phyloP scores from a whole-genome alignment of 1,139 yeast species.

The Kodamaea arcana region DNA sequence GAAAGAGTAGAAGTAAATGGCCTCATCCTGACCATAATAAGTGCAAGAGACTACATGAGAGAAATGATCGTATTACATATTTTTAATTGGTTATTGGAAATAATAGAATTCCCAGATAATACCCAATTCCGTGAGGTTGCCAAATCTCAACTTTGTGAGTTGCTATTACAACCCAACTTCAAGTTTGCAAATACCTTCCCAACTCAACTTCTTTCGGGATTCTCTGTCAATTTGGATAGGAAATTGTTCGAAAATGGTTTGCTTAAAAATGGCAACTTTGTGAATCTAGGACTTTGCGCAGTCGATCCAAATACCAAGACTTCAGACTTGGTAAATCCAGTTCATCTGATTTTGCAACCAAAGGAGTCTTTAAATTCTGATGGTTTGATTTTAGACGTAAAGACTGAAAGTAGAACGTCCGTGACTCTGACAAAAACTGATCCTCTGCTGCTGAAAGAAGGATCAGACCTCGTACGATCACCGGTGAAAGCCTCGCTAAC shows the following conservation, averaged over 20 bases:
- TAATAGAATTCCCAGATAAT: slow-evolving; percentile 29
- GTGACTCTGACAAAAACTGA: no score
- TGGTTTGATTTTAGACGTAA: no score
- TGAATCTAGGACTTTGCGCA: slow-evolving; percentile 18
- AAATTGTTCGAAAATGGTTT: slow-evolving; percentile 31
- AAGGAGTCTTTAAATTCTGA: not conserved
- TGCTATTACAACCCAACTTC: slow-evolving; percentile 28
- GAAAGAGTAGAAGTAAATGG: slow-evolving; percentile 44
- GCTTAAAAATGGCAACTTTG: slow-evolving; percentile 22
- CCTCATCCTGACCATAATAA: slow-evolving; percentile 51
- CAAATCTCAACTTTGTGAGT: slow-evolving; percentile 20
- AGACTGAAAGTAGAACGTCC: no score
- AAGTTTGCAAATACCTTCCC: slow-evolving; percentile 27
- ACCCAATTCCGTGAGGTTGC: slow-evolving; percentile 23
- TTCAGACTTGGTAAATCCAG: slow-evolving; percentile 12
- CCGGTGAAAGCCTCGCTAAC: not conserved
- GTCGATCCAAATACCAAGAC: not conserved
- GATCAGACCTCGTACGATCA: no score
- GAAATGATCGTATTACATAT: slow-evolving; percentile 43
- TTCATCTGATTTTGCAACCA: slow-evolving; percentile 6
- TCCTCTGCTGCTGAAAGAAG: no score
- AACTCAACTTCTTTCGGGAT: slow-evolving; percentile 12
- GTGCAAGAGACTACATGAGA: slow-evolving; percentile 45
- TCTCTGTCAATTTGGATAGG: slow-evolving; percentile 12
- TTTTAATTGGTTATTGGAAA: slow-evolving; percentile 47